These are phyloP conservation scores for Claviceps fusiformis DNA, from an alignment of 2,329 filamentous ascomycete genomes.

Conservation along the genomic window DNA sequence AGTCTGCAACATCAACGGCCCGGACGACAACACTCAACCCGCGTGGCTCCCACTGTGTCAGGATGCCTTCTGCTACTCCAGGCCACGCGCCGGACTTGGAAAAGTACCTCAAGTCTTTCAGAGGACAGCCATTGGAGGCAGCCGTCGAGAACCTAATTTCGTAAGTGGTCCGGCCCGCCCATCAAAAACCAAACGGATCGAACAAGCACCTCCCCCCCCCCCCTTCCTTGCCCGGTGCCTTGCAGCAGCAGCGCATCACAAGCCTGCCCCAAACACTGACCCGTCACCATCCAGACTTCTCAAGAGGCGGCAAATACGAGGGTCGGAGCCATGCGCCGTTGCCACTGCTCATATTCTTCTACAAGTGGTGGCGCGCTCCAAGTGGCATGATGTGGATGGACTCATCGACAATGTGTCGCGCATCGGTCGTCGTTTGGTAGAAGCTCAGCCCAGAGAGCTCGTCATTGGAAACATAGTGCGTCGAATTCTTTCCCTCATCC, in stretches of 20 bases:
- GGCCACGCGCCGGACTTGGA: conserved; percentile 55
- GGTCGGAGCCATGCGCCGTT: conserved; percentile 77
- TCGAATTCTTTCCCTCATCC: conserved; percentile 76
- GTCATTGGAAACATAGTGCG: conserved; percentile 91
- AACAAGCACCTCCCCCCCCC: too few relatives aligned
- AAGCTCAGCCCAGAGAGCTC: conserved; percentile 79
- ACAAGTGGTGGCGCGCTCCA: conserved; percentile 70
- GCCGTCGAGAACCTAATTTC: conserved; percentile 75
- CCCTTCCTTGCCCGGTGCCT: neutral
- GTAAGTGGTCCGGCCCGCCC: conserved; percentile 34
- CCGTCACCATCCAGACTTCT: conserved; percentile 38
- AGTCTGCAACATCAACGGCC: neutral
- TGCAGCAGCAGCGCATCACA: neutral
- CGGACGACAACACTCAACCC: neutral
- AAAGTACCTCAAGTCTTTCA: conserved; percentile 68
- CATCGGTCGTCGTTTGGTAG: conserved; percentile 63
- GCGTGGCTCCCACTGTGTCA: neutral
- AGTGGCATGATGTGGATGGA: conserved; percentile 62
- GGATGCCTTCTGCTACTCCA: conserved; percentile 22
- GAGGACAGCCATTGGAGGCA: conserved; percentile 60
- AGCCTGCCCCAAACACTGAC: neutral
- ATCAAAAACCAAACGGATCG: too few relatives aligned
- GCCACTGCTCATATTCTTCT: conserved; percentile 82
- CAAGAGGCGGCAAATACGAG: conserved; percentile 79
- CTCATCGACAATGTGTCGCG: conserved; percentile 70